Evolutionary conservation across 2,329 filamentous ascomycete genomes (phyloP).

Genomic region (Akanthomyces lecanii): DNA sequence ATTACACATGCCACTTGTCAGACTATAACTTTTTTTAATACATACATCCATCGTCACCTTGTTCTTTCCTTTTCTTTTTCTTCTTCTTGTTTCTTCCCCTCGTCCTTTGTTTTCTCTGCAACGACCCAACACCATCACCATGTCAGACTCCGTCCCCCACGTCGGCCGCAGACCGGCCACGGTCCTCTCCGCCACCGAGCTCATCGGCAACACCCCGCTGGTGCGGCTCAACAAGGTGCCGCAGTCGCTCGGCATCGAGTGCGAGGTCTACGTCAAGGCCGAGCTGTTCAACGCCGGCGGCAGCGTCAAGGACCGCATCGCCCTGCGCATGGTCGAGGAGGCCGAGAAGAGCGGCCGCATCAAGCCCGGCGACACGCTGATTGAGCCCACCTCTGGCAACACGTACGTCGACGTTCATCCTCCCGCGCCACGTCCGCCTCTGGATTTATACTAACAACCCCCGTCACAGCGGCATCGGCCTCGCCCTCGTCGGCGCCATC

Average conservation of each 20-base stretch:
- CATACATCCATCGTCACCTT: background rate
- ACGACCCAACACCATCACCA: background rate
- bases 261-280: slow-evolving; percentile 84
- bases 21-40: background rate
- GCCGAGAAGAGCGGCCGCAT: slow-evolving; percentile 88
- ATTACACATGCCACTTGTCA: background rate
- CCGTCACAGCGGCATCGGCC: slow-evolving; percentile 67
- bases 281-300: slow-evolving; percentile 94
- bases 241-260: slow-evolving; percentile 82
- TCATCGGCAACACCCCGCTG: slow-evolving; percentile 95
- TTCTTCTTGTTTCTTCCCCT: background rate
- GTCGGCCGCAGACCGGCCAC: slow-evolving; percentile 33
- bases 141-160: slow-evolving; percentile 27
- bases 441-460: slow-evolving; percentile 23
- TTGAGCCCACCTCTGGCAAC: slow-evolving; percentile 97
- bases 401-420: slow-evolving; percentile 47
- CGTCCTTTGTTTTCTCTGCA: too few relatives aligned
- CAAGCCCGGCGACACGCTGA: slow-evolving; percentile 94
- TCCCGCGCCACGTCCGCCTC: background rate
- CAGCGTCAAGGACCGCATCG: slow-evolving; percentile 92
- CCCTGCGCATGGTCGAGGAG: slow-evolving; percentile 94
- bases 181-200: slow-evolving; percentile 66
- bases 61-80: background rate
- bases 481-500: slow-evolving; percentile 89
- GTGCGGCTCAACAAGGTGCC: slow-evolving; percentile 91